Conservation (phyloP, 352 stramenopile species). For the Globisporangium echinulatum region DNA sequence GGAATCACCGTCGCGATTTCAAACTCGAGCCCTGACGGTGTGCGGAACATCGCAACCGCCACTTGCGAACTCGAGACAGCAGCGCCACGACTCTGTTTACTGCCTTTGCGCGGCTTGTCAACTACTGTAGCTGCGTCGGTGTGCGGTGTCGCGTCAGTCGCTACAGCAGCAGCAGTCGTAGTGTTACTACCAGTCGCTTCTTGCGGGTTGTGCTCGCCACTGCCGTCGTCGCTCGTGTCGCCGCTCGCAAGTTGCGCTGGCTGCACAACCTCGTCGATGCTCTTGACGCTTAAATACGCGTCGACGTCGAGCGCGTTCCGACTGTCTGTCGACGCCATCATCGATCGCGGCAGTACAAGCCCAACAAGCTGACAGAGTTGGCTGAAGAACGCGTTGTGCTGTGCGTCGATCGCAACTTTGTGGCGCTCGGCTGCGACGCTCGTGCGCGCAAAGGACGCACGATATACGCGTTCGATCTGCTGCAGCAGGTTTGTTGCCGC, state of each 20-base stretch:
- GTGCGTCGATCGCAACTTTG: conserved; percentile 33
- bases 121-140: too few relatives aligned
- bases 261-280: conserved; percentile 37
- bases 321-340: not conserved
- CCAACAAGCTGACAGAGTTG: conserved; percentile 49
- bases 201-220: too few relatives aligned
- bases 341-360: conserved; percentile 2
- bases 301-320: conserved; percentile 28
- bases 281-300: conserved; percentile 40
- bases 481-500: conserved; percentile 44
- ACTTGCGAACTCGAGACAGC: not conserved
- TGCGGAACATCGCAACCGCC: not conserved
- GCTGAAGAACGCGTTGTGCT: conserved; percentile 37
- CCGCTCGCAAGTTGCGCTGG: not conserved
- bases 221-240: not conserved
- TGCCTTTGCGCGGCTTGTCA: conserved; percentile 3
- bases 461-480: conserved; percentile 72
- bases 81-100: not conserved
- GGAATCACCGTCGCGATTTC: not conserved
- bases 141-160: not conserved
- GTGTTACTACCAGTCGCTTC: too few relatives aligned
- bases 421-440: conserved; percentile 47
- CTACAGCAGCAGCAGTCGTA: not conserved
- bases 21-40: conserved; percentile 4
- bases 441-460: conserved; percentile 49